Conservation (phyloP, 2,329 filamentous ascomycete species). For the Curvularia verruculosa region DNA sequence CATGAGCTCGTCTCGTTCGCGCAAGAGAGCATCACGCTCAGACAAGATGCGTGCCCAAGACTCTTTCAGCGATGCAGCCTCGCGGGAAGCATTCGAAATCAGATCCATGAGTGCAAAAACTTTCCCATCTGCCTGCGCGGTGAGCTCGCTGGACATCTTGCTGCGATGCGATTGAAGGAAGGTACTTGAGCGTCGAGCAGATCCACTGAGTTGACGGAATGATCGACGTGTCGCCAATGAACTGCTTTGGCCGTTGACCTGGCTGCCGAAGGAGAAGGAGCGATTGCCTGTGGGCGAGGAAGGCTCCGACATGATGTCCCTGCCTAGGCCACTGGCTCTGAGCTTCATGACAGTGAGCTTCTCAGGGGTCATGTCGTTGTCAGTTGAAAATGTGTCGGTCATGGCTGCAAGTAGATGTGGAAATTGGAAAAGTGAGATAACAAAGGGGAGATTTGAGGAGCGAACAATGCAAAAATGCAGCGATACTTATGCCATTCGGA, state of each 20-base stretch:
- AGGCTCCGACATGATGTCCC: slow-evolving; percentile 33
- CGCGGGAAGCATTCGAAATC: slow-evolving; percentile 33
- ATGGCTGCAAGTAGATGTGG: neutral
- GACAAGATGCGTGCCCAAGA: slow-evolving; percentile 33
- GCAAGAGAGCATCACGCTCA: slow-evolving; percentile 33
- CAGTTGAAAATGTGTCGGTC: slow-evolving; percentile 11
- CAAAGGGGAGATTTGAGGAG: neutral
- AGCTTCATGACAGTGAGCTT: slow-evolving; percentile 34
- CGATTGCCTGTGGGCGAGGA: slow-evolving; percentile 21
- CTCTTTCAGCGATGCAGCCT: slow-evolving; percentile 34
- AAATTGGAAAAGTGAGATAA: neutral
- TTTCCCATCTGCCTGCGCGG: slow-evolving; percentile 32
- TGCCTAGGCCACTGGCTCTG: slow-evolving; percentile 26
- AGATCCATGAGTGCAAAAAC: slow-evolving; percentile 40
- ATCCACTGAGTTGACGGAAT: slow-evolving; percentile 24
- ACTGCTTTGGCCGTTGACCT: slow-evolving; percentile 9
- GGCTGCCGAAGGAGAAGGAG: slow-evolving; percentile 19
- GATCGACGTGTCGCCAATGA: slow-evolving; percentile 25
- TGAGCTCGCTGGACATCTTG: slow-evolving; percentile 35
- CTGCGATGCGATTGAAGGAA: slow-evolving; percentile 34
- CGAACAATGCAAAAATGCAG: neutral
- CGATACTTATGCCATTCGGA: slow-evolving; percentile 14
- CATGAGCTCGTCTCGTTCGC: slow-evolving; percentile 29
- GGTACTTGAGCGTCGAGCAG: slow-evolving; percentile 28
- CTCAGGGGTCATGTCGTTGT: slow-evolving; percentile 25